Conservation (phyloP, 2,329 filamentous ascomycete genomes). For the Fusarium sp. region DNA sequence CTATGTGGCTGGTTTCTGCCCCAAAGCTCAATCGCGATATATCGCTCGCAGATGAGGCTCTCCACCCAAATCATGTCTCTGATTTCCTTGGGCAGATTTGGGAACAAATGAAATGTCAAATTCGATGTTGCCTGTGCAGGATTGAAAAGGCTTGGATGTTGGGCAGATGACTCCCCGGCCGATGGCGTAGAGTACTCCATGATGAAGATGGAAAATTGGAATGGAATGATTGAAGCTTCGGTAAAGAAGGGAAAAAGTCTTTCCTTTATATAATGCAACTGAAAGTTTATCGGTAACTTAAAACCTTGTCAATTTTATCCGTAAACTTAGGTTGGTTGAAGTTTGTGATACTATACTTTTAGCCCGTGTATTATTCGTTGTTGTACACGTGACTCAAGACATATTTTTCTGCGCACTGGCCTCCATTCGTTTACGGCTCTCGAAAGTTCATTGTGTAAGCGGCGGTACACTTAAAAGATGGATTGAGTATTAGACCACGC, state of each 20-base stretch:
- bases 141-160: not conserved
- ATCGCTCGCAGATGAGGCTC: not conserved
- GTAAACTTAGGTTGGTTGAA: not conserved
- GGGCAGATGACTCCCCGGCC: no score
- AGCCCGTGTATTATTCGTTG: no score
- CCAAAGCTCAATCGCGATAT: not conserved
- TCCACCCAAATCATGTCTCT: not conserved
- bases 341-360: not conserved
- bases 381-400: no score
- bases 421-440: no score
- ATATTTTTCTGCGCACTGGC: accelerated
- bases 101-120: not conserved
- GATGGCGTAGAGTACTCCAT: not conserved
- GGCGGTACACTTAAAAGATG: no score
- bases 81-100: not conserved
- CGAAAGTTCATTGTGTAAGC: no score
- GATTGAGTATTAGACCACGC: not conserved
- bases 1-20: accelerated
- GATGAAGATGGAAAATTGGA: not conserved
- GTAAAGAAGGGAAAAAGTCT: accelerated
- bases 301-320: not conserved
- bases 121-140: not conserved
- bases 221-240: no score
- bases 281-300: not conserved
- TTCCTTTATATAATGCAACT: no score